These are phyloP conservation scores for Trichosanthes truncata DNA, from an alignment of 306 rosid genomes.

Conservation along the genomic window DNA sequence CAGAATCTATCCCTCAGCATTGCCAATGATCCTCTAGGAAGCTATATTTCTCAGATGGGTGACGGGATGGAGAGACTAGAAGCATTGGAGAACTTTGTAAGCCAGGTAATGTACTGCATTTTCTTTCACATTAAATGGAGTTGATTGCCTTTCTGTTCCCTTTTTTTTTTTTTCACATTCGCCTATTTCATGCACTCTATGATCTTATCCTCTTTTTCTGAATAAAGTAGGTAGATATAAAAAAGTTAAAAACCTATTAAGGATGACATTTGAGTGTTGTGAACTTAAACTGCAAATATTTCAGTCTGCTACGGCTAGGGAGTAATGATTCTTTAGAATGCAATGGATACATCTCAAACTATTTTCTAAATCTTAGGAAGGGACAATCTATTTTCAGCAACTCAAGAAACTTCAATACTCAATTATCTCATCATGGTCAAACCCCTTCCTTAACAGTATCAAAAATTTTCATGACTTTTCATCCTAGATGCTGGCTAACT, in stretches of 20 bases:
- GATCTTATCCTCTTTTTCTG: background rate
- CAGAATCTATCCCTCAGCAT: conserved; percentile 45
- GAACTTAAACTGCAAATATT: background rate
- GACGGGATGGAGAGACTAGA: conserved; percentile 49
- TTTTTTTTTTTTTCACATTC: background rate
- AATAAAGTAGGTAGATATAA: background rate
- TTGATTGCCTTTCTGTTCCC: background rate
- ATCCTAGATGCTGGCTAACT: background rate
- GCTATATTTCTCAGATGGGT: conserved; percentile 44
- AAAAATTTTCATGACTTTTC: background rate
- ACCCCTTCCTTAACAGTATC: background rate
- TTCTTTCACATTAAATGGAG: background rate
- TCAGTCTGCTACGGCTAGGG: background rate
- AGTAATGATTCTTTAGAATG: background rate
- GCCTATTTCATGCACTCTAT: background rate
- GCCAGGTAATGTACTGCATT: conserved; percentile 44
- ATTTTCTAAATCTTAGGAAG: background rate
- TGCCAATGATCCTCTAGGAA: conserved; percentile 31
- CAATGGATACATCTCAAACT: background rate
- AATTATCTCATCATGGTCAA: background rate
- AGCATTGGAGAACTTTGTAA: conserved; percentile 59
- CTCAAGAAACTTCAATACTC: background rate
- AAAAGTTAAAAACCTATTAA: background rate
- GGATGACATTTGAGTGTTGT: background rate
- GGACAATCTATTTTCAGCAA: background rate